Base-by-base conservation (phyloP, 1,284 basidiomycete genomes). In the Moesziomyces sp. region DNA sequence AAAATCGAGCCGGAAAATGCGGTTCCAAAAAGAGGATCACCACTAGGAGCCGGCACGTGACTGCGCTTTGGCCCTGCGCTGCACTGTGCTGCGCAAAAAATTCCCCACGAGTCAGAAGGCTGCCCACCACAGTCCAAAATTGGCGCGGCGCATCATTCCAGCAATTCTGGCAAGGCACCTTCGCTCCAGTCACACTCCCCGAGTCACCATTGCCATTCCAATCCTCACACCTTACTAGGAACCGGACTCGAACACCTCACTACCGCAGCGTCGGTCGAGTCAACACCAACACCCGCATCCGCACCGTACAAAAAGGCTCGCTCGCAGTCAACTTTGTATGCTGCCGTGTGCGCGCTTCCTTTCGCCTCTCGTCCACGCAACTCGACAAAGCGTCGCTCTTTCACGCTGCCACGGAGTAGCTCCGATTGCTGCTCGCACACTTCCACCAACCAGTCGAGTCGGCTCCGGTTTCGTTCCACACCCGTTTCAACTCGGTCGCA, bases 241-340 rank as follows among this genome's bases (percentile, higher is more conserved):
- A 40, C 16, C 13, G 38, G 38, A 40, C 38, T 40, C 16, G 38
- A 40, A 14, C 38, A 11, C 30, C 30, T 13, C 0, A 33, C 2
- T 13, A 33, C 30, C 10, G 30, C 30, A 33, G 30, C 30, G 30
- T 33, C 30, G 30, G 30, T 33, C 30, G 30, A 33, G 30, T 33
- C 30, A 33, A 33, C 30, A 33, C 11, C 30, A 33, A 18, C 21
- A 19, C 19, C 21, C 35, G 11, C 13, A 30, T 24, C 16, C 21
- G 16, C 19, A 46, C 35, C 21, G 14, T 21, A 21, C 13, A 55
- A 49, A 56, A 60, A 52, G 43, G 56, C 53, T 45, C 35, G 23
- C 10, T 24, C 23, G 54, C 55, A 63, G 56, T 69, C 56, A 48
- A 38, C 48, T 23, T 58, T 69, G 66, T 56, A 69, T 69, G 66